phyloP scores from a whole-genome alignment of 2,329 filamentous ascomycete genomes.

The Penicillium glabrum region DNA sequence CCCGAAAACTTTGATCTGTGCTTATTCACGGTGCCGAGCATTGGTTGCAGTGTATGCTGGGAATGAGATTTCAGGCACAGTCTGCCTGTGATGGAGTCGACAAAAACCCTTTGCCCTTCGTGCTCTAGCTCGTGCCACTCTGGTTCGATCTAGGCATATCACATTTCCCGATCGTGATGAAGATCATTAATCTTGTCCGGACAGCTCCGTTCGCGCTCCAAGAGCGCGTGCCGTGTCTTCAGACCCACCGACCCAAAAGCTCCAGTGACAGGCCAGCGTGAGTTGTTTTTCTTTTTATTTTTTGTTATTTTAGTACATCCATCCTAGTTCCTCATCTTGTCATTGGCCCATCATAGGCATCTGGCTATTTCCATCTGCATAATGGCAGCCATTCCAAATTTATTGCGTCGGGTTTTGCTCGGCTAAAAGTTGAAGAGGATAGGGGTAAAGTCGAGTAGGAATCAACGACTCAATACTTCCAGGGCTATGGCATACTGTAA shows the following conservation, averaged over 20 bases:
- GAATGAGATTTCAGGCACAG: not conserved
- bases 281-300: slow-evolving; percentile 1
- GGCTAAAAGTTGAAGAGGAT: not conserved
- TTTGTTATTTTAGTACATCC: not conserved
- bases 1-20: not conserved
- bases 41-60: not conserved
- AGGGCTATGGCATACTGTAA: not conserved
- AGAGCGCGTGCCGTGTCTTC: slow-evolving; percentile 14
- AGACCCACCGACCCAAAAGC: slow-evolving; percentile 17
- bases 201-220: slow-evolving; percentile 8
- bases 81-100: not conserved
- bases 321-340: not conserved
- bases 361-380: not conserved
- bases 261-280: slow-evolving; percentile 10
- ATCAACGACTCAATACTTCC: not conserved
- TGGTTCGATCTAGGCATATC: slow-evolving; percentile 8
- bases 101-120: not conserved
- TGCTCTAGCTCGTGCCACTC: slow-evolving; percentile 6
- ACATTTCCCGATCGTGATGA: slow-evolving; percentile 6
- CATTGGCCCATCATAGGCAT: not conserved
- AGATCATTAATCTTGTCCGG: slow-evolving; percentile 8
- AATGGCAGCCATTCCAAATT: slow-evolving; percentile 2
- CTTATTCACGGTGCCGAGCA: not conserved
- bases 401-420: not conserved
- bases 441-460: not conserved